phyloP scores from a whole-genome alignment of 108 stramenopile genomes.

The Ochromonas danica region DNA sequence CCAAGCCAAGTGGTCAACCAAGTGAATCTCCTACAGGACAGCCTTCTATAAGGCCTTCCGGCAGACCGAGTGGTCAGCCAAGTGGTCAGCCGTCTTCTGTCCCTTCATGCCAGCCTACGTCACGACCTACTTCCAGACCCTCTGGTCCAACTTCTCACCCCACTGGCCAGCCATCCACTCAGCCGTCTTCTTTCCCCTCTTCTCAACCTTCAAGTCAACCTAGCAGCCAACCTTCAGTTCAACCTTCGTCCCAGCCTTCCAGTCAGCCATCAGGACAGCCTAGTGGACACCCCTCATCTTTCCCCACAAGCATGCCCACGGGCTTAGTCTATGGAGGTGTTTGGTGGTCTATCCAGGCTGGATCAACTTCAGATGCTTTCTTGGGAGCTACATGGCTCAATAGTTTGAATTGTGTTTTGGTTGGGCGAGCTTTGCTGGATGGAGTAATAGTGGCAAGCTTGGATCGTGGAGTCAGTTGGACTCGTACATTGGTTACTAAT shows the following conservation, averaged over 20 bases:
- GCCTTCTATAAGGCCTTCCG: too few species aligned
- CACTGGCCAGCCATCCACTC: neutral
- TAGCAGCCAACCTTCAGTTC: too few species aligned
- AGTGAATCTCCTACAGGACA: too few species aligned
- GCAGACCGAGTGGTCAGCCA: neutral
- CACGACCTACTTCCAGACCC: neutral
- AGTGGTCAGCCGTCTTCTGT: neutral
- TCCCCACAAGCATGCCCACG: conserved; percentile 1
- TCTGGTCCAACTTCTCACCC: neutral
- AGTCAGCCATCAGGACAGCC: neutral
- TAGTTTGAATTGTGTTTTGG: conserved; percentile 10
- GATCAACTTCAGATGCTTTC: conserved; percentile 6
- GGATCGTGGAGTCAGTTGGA: neutral
- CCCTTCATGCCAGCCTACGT: neutral
- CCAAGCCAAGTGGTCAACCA: too few species aligned
- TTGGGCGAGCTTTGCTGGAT: neutral
- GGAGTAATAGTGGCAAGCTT: neutral
- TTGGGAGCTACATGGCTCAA: conserved; percentile 14
- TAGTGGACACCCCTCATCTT: neutral
- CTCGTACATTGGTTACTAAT: neutral
- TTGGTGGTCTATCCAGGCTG: conserved; percentile 3
- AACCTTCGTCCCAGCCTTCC: neutral
- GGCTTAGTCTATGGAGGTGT: too few species aligned
- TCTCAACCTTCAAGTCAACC: neutral
- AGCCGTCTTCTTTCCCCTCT: neutral